These are phyloP conservation scores for Neurospora discreta DNA, from an alignment of 495 filamentous ascomycete species.

Conservation along the genomic window DNA sequence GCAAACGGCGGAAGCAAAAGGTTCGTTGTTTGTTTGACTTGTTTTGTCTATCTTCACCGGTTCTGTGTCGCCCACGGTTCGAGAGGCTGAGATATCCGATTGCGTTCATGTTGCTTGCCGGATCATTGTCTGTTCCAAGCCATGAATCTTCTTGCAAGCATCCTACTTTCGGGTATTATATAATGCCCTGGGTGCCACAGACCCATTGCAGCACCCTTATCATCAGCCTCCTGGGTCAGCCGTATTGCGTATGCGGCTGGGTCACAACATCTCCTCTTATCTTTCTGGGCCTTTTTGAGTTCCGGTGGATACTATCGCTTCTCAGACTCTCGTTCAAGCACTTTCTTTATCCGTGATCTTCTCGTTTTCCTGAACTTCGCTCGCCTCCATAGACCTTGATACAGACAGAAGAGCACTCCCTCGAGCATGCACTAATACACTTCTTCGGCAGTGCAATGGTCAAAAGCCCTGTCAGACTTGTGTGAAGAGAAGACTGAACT, in stretches of 20 bases:
- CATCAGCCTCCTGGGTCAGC: not conserved
- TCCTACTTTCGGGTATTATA: not conserved
- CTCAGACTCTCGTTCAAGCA: not conserved
- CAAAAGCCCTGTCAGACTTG: conserved; percentile 59
- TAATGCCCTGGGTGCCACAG: not conserved
- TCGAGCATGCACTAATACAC: not conserved
- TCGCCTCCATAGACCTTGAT: not conserved
- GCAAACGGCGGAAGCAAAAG: conserved; percentile 72
- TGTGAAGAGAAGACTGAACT: conserved; percentile 44
- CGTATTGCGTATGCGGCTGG: not conserved
- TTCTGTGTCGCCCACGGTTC: not conserved
- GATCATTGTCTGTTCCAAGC: not conserved
- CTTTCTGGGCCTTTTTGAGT: not conserved
- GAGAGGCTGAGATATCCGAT: not conserved
- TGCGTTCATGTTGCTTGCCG: not conserved
- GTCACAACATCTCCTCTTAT: not conserved
- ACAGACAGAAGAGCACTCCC: not conserved
- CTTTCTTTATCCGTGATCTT: not conserved
- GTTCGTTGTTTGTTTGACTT: conserved; percentile 29
- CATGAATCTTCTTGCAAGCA: not conserved
- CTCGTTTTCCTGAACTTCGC: not conserved
- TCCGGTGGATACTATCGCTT: not conserved
- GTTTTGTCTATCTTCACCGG: conserved; percentile 5
- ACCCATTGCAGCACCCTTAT: not conserved
- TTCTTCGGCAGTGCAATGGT: conserved; percentile 49